Evolutionary conservation across 805 yeast genomes (phyloP).

Genomic region (Cyberlindnera japonica): DNA sequence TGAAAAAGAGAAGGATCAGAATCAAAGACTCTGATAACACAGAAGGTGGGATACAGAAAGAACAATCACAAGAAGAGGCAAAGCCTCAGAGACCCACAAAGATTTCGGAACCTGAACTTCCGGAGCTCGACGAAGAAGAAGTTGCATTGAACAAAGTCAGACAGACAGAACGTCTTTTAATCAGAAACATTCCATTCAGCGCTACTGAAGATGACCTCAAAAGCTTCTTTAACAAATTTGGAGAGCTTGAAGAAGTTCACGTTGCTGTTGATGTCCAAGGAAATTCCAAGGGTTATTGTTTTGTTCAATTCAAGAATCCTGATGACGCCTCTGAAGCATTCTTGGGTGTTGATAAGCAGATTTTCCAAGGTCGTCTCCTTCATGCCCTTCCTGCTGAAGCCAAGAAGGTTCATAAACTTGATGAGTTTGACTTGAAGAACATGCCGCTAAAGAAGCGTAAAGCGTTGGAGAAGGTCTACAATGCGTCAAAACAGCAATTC

Average conservation of each 20-base stretch:
- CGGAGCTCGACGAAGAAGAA: constrained; percentile 35
- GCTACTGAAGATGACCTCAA: constrained; percentile 78
- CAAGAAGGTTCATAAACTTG: constrained; percentile 77
- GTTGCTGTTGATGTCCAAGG: constrained; percentile 89
- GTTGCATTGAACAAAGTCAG: constrained; percentile 47
- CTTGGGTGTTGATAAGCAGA: constrained; percentile 71
- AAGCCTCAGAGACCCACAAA: constrained; percentile 14
- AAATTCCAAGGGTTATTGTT: constrained; percentile 89
- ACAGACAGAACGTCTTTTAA: constrained; percentile 76
- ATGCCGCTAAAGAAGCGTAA: constrained; percentile 89
- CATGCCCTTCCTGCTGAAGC: constrained; percentile 85
- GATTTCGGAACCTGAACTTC: constrained; percentile 26
- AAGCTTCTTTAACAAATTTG: constrained; percentile 61
- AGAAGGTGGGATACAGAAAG: constrained; percentile 11
- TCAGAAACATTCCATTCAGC: constrained; percentile 79
- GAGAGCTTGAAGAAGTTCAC: constrained; percentile 83
- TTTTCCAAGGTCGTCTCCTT: constrained; percentile 89
- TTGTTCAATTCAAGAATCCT: constrained; percentile 64
- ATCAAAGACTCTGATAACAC: constrained; percentile 47
- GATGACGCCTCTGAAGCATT: constrained; percentile 77
- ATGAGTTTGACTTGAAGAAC: constrained; percentile 87
- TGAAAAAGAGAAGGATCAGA: constrained; percentile 67
- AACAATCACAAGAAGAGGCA: constrained; percentile 17
- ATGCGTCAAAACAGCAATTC: constrained; percentile 82
- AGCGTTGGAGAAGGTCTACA: constrained; percentile 76